Base-by-base conservation (phyloP, 495 filamentous ascomycete species). In the Xylaria scruposa region DNA sequence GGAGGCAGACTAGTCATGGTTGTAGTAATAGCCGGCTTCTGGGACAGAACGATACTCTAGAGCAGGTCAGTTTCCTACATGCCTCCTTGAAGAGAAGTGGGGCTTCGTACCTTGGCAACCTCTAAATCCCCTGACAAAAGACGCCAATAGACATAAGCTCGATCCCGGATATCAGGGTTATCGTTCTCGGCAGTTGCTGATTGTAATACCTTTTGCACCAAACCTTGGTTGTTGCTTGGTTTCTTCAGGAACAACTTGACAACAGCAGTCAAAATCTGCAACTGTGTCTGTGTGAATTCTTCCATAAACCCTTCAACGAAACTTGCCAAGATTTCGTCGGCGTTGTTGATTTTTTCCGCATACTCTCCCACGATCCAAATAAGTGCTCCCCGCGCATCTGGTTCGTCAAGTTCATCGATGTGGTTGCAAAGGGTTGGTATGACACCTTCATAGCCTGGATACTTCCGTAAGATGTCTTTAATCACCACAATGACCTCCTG, bases 311-410 rank as follows among this genome's bases (percentile, higher is more conserved):
- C 91, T 63, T 97, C 94, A 24, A 97, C 94, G 75, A 97, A 97
- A 13, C 92, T 90, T 68, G 88, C 85, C 24, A 97, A 78, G 62
- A 97, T 95, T 74, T 97, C 94, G 70, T 94, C 93, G 2, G 97
- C 96, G 78, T 99, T 98, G 81, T 89, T 97, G 77, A 99, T 99
- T 85, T 98, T 98, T 84, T 98, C 95, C 6, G 97, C 96, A 79
- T 98, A 98, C 79, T 99, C 94, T 58, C 96, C 96, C 10, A 99
- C 95, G 78, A 99, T 98, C 96, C 96, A 99, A 76, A 99, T 98
- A 58, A 99, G 84, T 19, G 95, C 92, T 10, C 93, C 95, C 71
- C 97, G 81, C 13, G 96, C 97, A 79, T 94, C 93, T 0, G 97
- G 94, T 79, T 98, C 96, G 77, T 98, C 97, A 70, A 99, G 79